A percentile compares a stretch with the other conserved stretches of the same genome.
Conservation (phyloP, 306 rosid species). For the Carpinus fangiana region DNA sequence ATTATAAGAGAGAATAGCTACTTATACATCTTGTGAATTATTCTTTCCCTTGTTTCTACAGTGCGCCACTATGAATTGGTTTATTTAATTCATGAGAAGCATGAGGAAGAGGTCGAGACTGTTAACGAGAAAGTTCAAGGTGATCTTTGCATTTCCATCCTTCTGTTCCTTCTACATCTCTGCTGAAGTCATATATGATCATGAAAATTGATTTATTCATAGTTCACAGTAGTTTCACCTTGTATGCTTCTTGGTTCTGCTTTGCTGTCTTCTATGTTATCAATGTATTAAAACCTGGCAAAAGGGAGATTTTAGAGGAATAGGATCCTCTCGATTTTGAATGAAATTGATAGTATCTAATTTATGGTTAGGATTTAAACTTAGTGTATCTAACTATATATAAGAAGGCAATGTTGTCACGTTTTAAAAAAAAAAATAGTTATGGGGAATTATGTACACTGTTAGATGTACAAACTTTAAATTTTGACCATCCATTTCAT, state of each 20-base stretch:
- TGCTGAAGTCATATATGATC: not conserved
- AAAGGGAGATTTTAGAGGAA: not conserved
- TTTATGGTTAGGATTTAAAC: too few relatives aligned
- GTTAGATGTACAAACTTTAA: too few relatives aligned
- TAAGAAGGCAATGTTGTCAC: too few relatives aligned
- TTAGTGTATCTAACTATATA: too few relatives aligned
- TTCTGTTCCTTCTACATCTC: not conserved
- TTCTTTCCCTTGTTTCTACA: constrained; percentile 37
- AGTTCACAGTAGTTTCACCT: not conserved
- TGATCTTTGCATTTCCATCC: constrained; percentile 23
- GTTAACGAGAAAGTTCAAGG: constrained; percentile 81
- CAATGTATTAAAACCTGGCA: not conserved
- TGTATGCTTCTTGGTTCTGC: constrained; percentile 6
- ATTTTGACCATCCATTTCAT: too few relatives aligned
- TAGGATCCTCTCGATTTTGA: too few relatives aligned
- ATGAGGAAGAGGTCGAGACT: constrained; percentile 68
- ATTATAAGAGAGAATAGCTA: not conserved
- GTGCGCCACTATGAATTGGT: constrained; percentile 94
- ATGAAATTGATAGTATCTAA: too few relatives aligned
- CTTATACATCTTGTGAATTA: constrained; percentile 8
- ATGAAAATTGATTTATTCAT: not conserved
- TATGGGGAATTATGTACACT: too few relatives aligned
- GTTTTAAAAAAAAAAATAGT: too few relatives aligned
- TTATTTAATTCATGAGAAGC: constrained; percentile 81
- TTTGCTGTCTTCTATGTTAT: not conserved